phyloP scores from a whole-genome alignment of 176 grass and related monocot genomes.

The Eleusine coracana region DNA sequence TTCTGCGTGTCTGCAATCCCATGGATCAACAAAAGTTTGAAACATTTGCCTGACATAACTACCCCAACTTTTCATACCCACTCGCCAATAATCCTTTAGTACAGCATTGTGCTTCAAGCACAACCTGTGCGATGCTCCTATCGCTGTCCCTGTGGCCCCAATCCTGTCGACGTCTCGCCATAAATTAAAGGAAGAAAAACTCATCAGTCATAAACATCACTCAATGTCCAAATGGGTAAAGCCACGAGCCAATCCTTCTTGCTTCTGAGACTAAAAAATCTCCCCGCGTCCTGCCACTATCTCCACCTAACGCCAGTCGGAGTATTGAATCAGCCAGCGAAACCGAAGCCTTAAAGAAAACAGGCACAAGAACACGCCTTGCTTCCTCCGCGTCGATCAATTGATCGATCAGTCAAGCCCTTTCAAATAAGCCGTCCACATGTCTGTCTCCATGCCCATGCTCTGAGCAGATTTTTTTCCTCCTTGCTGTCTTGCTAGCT shows the following conservation, averaged over 20 bases:
- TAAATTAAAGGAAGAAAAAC: neutral
- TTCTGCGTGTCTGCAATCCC: too few relatives aligned
- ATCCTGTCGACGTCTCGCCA: constrained; percentile 18
- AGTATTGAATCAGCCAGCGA: constrained; percentile 3
- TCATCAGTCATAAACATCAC: neutral
- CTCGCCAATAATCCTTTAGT: neutral
- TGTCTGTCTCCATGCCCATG: constrained; percentile 1
- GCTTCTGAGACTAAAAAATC: neutral
- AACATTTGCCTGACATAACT: neutral
- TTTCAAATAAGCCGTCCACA: constrained; percentile 13
- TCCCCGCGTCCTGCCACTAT: neutral
- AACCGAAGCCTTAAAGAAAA: constrained; percentile 10
- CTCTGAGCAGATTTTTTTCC: constrained; percentile 17
- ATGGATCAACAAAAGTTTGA: neutral
- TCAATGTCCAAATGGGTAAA: neutral
- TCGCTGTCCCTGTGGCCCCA: constrained; percentile 12
- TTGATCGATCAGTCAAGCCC: neutral
- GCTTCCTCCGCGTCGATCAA: neutral
- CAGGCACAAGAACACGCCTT: constrained; percentile 35
- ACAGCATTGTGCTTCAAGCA: neutral
- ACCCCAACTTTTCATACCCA: neutral
- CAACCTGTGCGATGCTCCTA: neutral
- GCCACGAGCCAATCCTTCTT: neutral
- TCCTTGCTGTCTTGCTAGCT: constrained; percentile 18
- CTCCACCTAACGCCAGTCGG: constrained; percentile 39